phyloP scores from a whole-genome alignment of 352 stramenopile species.

The Globisporangium carolinianum region DNA sequence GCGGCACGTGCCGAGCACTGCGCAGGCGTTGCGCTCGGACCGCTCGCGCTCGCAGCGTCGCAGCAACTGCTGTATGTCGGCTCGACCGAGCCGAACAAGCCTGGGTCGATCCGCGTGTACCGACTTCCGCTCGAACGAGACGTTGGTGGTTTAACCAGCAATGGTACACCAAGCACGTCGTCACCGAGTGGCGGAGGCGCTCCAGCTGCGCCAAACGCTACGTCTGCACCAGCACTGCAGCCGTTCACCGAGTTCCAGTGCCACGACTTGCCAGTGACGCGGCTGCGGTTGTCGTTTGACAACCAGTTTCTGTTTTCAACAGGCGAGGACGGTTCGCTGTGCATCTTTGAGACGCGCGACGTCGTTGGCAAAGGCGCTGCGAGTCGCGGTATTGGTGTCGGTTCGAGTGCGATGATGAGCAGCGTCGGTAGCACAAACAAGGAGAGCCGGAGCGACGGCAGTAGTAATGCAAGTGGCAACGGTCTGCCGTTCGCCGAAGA shows the following conservation, averaged over 20 bases:
- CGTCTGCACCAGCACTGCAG: constrained; percentile 10
- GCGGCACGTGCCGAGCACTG: constrained; percentile 51
- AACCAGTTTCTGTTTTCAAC: constrained; percentile 91
- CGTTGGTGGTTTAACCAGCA: constrained; percentile 1
- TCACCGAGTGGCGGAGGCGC: constrained; percentile 11
- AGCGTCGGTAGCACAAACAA: constrained; percentile 17
- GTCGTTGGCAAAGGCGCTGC: constrained; percentile 38
- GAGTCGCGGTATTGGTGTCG: constrained; percentile 16
- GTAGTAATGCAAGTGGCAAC: constrained; percentile 35
- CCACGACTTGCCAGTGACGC: constrained; percentile 69
- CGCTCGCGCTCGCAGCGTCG: constrained; percentile 75
- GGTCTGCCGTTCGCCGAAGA: constrained; percentile 85
- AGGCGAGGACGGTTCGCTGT: constrained; percentile 88
- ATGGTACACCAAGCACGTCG: constrained; percentile 3
- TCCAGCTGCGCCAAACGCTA: constrained; percentile 9
- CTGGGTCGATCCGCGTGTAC: constrained; percentile 69
- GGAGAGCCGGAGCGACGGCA: constrained; percentile 16
- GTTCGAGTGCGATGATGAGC: constrained; percentile 23
- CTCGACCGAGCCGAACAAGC: constrained; percentile 61
- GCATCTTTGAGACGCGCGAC: constrained; percentile 86
- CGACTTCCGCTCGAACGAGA: constrained; percentile 65
- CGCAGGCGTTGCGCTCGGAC: constrained; percentile 48
- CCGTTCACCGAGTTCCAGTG: constrained; percentile 68
- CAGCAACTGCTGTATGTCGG: constrained; percentile 89
- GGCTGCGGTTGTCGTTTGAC: constrained; percentile 76